Conservation (phyloP, 176 grass and related monocot species). For the Bothriochloa decipiens region DNA sequence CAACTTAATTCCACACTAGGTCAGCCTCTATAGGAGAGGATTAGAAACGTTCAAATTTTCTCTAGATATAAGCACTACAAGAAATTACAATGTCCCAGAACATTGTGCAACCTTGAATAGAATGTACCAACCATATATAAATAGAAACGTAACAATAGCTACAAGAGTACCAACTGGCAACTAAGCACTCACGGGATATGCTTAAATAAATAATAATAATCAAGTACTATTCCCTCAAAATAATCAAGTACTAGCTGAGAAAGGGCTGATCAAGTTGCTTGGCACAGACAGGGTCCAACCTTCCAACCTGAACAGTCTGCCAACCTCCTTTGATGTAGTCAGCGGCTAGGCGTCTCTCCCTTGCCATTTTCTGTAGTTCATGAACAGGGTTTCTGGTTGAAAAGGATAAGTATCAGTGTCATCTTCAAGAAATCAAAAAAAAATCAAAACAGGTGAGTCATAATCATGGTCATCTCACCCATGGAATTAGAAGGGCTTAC, state of each 20-base stretch:
- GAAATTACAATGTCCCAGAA: not conserved
- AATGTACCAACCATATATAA: not conserved
- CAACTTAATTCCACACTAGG: too few species aligned
- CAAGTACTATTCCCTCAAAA: not conserved
- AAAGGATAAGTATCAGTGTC: not conserved
- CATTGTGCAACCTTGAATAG: not conserved
- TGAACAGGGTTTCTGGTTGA: not conserved
- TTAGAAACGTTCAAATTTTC: too few species aligned
- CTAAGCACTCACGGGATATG: not conserved
- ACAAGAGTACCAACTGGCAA: not conserved
- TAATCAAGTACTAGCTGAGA: not conserved
- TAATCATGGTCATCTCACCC: not conserved
- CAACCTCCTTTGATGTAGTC: not conserved
- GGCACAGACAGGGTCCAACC: not conserved
- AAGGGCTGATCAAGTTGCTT: not conserved
- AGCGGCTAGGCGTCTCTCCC: not conserved
- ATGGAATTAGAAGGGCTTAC: not conserved
- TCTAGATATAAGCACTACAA: too few species aligned
- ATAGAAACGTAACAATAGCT: not conserved
- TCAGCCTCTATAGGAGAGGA: too few species aligned
- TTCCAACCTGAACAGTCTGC: not conserved
- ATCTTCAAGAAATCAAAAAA: not conserved
- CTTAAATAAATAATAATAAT: not conserved
- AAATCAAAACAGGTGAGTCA: not conserved
- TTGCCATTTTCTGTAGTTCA: not conserved